Percentiles rank a stretch among this genome's conserved stretches.
Evolutionary conservation across 257 asterid species (phyloP).

Genomic region (Solanum neorickii): DNA sequence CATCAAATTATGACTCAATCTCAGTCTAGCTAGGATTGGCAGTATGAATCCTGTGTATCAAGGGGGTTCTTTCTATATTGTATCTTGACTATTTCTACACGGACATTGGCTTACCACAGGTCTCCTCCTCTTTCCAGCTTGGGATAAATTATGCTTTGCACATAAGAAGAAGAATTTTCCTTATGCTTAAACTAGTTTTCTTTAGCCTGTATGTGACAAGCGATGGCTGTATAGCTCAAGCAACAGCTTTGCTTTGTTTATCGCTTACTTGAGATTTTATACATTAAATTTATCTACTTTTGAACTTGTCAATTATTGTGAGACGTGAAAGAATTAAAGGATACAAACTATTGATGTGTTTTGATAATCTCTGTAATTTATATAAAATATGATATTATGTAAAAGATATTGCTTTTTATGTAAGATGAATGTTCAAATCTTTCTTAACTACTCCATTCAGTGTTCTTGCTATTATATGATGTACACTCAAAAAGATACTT

Average conservation of each 20-base stretch:
- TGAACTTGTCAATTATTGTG: background rate
- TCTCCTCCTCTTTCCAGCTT: background rate
- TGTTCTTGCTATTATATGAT: background rate
- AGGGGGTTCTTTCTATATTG: background rate
- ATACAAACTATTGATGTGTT: background rate
- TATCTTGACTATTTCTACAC: background rate
- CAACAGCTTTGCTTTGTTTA: background rate
- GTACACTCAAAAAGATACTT: background rate
- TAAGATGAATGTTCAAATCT: background rate
- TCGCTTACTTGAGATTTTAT: background rate
- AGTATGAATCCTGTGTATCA: background rate
- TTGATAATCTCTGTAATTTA: background rate
- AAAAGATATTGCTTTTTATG: background rate
- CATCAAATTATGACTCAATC: background rate
- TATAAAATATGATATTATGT: background rate
- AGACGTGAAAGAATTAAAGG: background rate
- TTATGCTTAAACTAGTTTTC: background rate
- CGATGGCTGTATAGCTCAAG: background rate
- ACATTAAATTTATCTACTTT: background rate
- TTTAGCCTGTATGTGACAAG: background rate
- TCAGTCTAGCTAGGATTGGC: background rate
- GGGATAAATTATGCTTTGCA: background rate
- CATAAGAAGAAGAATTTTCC: background rate
- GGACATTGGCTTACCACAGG: background rate
- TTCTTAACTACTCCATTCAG: background rate